phyloP scores from a whole-genome alignment of 2,329 filamentous ascomycete genomes.

The Ophiocordyceps polyrhachis-furcata region DNA sequence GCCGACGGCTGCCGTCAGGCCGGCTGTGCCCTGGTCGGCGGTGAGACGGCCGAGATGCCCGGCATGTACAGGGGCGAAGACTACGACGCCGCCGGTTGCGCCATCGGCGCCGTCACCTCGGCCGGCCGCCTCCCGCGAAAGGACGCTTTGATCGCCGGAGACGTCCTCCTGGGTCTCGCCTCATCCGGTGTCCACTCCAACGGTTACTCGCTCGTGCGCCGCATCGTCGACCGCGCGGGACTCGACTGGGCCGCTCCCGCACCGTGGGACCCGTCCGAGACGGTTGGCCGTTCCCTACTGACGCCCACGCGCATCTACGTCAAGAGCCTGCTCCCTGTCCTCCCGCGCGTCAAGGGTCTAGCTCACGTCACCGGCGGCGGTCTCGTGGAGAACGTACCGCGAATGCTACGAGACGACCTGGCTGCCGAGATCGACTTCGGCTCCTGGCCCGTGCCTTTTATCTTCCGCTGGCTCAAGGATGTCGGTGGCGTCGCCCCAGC shows the following conservation, averaged over 20 bases:
- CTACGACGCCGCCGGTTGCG: slow-evolving; percentile 84
- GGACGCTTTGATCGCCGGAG: slow-evolving; percentile 58
- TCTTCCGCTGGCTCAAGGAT: slow-evolving; percentile 75
- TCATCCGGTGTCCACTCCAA: slow-evolving; percentile 90
- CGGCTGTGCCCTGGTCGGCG: slow-evolving; percentile 81
- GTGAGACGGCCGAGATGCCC: slow-evolving; percentile 97
- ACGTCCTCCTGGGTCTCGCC: slow-evolving; percentile 68
- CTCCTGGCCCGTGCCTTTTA: slow-evolving; percentile 55
- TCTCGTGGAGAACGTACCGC: slow-evolving; percentile 80
- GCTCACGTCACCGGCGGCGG: slow-evolving; percentile 95
- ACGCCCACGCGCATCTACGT: slow-evolving; percentile 93
- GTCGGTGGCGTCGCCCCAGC: slow-evolving; percentile 48
- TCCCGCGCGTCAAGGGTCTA: slow-evolving; percentile 66
- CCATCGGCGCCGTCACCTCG: slow-evolving; percentile 62
- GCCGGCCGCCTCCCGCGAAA: slow-evolving; percentile 57
- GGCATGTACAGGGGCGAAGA: slow-evolving; percentile 78
- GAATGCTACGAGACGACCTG: slow-evolving; percentile 68
- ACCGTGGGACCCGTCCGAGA: slow-evolving; percentile 51
- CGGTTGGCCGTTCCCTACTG: slow-evolving; percentile 59
- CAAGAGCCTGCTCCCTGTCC: slow-evolving; percentile 51
- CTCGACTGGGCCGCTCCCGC: slow-evolving; percentile 53
- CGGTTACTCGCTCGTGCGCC: slow-evolving; percentile 89
- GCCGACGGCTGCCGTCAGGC: slow-evolving; percentile 72
- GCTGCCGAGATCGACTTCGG: slow-evolving; percentile 64
- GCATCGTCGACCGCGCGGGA: slow-evolving; percentile 58